Base-by-base conservation (phyloP, 768 basidiomycete genomes). In the Candolleomyces aberdarensis region DNA sequence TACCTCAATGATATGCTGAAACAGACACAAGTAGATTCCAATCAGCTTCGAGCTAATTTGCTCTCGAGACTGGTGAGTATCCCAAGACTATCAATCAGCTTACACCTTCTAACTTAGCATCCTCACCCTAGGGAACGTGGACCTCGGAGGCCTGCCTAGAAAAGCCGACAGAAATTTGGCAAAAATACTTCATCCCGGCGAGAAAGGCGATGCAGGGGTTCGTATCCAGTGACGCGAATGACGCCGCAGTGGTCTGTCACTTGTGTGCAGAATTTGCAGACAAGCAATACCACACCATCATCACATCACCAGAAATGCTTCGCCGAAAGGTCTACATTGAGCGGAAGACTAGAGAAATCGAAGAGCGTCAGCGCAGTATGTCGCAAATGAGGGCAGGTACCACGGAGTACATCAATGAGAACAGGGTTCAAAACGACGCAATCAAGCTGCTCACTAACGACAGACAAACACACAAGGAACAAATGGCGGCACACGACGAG, bases 251-350 rank as follows among this genome's bases (percentile, higher is more conserved):
- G 10, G 81, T 96, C 36, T 93, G 84, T 70, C 86, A 88, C 62
- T 83, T 91, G 66, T 98, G 86, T 70, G 97, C 96, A 0, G 79
- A 83, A 26, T 98, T 98, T 67, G 92, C 96, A 0, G 94, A 98
- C 67, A 79, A 82, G 13, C 96, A 98, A 67, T 95, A 92, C 68
- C 84, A 89, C 62, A 77, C 84, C 1, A 83, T 91, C 40, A 71
- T 81, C 17, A 82, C 85, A 62, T 89, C 91, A 0, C 83, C 89
- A 0, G 92, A 93, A 63, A 81, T 83, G 0, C 68, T 88, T 13
- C 80, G 90, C 47, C 84, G 85, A 75, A 87, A 85, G 65, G 74
- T 87, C 0, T 93, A 94, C 66, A 77, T 83, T 5, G 86, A 89
- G 31, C 85, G 91, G 54, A 93, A 93, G 72, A 78, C 70, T 22